Evolutionary conservation across 495 filamentous ascomycete species (phyloP), one percentile per base, ranked within the genome.

Genomic region (Trichoderma asperelloides): DNA sequence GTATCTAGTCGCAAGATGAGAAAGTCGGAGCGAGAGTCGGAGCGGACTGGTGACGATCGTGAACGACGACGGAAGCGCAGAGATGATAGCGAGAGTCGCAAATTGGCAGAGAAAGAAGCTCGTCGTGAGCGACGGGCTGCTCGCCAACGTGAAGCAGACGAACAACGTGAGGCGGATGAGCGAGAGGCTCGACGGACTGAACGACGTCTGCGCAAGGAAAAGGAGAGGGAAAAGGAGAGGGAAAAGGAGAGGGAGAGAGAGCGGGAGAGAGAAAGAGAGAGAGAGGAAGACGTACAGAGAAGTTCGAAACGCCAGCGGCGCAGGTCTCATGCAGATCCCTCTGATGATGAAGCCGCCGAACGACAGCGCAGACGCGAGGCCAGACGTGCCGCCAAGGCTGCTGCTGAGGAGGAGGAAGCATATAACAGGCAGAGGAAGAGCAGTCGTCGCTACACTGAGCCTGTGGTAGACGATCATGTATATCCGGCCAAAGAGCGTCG

Each of bases 81-180:
- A 67, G 79, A 83, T 28, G 77, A 79, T 16, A 78, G 76, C 11
- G 80, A 86, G 62, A 74, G 76, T 13, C 80, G 81, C 18, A 71
- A 75, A 40, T 78, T 78, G 62, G 79, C 81, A 64, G 83, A 85
- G 40, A 81, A 80, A 64, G 81, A 85, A 41, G 81, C 82, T 43
- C 78, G 82, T 33, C 78, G 81, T 9, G 84, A 83, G 66, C 76
- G 83, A 21, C 77, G 81, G 62, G 81, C 78, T 13, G 78, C 76
- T 37, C 77, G 78, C 41, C 74, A 77, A 45, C 75, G 76, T 39
- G 81, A 83, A 18, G 77, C 77, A 60, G 78, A 74, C 2, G 78
- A 82, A 43, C 75, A 78, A 3, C 74, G 74, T 23, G 75, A 73
- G 23, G 69, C 71, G 8, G 80, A 80, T 41, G 73, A 77, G 47